A percentile compares a stretch with the other conserved stretches of the same genome.
phyloP scores from a whole-genome alignment of 176 grass and related monocot genomes.

The Zea luxurians region DNA sequence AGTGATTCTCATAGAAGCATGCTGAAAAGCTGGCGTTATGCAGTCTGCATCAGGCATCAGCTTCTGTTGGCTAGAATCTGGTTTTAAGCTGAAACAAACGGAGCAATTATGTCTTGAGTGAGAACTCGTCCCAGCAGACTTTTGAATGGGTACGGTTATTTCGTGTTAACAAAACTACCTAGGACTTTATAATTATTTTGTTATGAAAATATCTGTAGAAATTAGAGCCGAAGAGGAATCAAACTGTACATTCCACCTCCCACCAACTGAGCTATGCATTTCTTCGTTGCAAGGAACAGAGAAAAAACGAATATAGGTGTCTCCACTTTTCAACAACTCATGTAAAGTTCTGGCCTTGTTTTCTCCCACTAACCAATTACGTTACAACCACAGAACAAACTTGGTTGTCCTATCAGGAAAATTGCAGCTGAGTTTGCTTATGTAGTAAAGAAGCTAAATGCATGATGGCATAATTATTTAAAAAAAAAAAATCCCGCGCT shows the following conservation, averaged over 20 bases:
- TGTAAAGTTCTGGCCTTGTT: neutral
- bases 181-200: neutral
- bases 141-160: neutral
- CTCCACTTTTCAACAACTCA: neutral
- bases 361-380: neutral
- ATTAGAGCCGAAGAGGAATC: neutral
- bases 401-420: neutral
- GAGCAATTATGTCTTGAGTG: conserved; percentile 5
- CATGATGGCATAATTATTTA: neutral
- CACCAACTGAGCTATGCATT: neutral
- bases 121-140: neutral
- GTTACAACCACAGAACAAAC: neutral
- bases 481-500: neutral
- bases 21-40: too few relatives aligned
- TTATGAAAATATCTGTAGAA: neutral
- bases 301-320: neutral
- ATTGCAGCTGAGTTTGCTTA: conserved; percentile 10
- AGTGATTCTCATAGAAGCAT: too few relatives aligned
- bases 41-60: too few relatives aligned
- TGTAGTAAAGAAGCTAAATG: conserved; percentile 4
- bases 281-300: neutral
- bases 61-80: too few relatives aligned
- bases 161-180: neutral
- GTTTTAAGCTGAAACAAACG: too few relatives aligned
- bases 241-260: neutral